Evolutionary conservation across 805 yeast species (phyloP).

Genomic region (Starmera amethionina): DNA sequence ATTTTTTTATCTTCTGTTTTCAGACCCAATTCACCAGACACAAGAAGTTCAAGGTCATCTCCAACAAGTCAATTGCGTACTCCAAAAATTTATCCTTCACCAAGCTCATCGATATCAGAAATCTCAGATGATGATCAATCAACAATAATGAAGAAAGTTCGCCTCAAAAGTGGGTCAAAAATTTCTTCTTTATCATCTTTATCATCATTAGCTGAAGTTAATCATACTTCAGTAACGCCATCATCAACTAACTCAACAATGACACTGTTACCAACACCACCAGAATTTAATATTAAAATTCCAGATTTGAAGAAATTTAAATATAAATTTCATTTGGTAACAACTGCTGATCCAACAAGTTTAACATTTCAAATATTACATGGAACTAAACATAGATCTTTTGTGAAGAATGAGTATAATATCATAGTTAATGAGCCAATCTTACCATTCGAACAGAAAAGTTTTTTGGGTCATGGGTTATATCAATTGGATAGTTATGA

Average conservation of each 20-base stretch:
- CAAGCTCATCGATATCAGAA: slow-evolving; percentile 14
- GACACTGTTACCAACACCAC: slow-evolving; percentile 27
- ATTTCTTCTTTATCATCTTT: slow-evolving; percentile 8
- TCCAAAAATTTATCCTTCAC: slow-evolving; percentile 6
- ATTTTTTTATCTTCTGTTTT: too few relatives aligned
- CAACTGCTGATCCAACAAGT: slow-evolving; percentile 32
- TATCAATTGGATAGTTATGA: slow-evolving; percentile 7
- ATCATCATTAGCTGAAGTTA: slow-evolving; percentile 5
- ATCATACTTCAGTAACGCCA: not conserved
- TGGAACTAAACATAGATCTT: slow-evolving; percentile 2
- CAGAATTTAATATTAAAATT: slow-evolving; percentile 32
- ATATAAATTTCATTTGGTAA: slow-evolving; percentile 34
- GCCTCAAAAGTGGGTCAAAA: slow-evolving; percentile 2
- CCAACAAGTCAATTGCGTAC: not conserved
- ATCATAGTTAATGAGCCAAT: slow-evolving; percentile 1
- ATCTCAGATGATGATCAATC: slow-evolving; percentile 14
- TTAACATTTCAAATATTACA: slow-evolving; percentile 18
- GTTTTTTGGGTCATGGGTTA: not conserved
- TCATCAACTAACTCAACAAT: slow-evolving; percentile 4
- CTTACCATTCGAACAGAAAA: slow-evolving; percentile 7
- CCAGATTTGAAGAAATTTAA: slow-evolving; percentile 38
- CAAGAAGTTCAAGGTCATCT: not conserved
- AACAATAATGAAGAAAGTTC: not conserved
- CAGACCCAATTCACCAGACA: not conserved
- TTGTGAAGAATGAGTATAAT: not conserved